Evolutionary conservation across 495 filamentous ascomycete genomes (phyloP).

Genomic region (Glarea lozoyensis): DNA sequence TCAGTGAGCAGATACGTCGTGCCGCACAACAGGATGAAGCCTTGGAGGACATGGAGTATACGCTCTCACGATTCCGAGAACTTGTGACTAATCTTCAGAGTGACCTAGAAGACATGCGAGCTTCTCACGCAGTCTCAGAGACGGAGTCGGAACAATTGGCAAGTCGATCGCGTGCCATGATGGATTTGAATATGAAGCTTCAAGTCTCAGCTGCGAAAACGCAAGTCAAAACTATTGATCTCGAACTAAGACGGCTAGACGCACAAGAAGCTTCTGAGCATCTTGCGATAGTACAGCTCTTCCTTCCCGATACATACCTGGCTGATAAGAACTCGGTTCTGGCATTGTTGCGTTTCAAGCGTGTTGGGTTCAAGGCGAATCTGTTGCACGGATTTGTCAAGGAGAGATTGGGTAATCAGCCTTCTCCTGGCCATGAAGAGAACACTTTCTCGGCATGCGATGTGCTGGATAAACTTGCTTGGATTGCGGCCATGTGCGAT

Average conservation of each 20-base stretch:
- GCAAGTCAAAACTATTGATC: constrained; percentile 85
- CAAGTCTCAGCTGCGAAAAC: constrained; percentile 82
- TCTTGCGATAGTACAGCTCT: constrained; percentile 74
- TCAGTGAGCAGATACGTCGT: constrained; percentile 65
- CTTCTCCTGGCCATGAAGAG: constrained; percentile 51
- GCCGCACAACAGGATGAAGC: constrained; percentile 58
- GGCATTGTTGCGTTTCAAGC: constrained; percentile 76
- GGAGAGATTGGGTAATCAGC: constrained; percentile 54
- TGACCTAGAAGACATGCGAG: constrained; percentile 84
- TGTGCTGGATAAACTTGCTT: constrained; percentile 74
- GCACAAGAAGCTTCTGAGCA: constrained; percentile 86
- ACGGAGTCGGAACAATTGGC: constrained; percentile 82
- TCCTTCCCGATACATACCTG: constrained; percentile 81
- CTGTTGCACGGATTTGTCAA: constrained; percentile 73
- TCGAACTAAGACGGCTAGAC: constrained; percentile 80
- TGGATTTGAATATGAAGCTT: constrained; percentile 91
- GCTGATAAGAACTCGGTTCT: constrained; percentile 73
- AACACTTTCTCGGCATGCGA: constrained; percentile 70
- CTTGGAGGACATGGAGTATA: constrained; percentile 84
- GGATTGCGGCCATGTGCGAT: constrained; percentile 74
- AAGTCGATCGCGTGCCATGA: constrained; percentile 80
- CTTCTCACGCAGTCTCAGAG: constrained; percentile 85
- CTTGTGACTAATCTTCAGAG: constrained; percentile 77
- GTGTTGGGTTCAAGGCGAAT: constrained; percentile 80
- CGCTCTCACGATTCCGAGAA: constrained; percentile 76